A percentile compares a stretch with the other conserved stretches of the same genome.
These are phyloP conservation scores for Salinomyces thailandicus DNA, from an alignment of 2,329 filamentous ascomycete species.

Conservation along the genomic window DNA sequence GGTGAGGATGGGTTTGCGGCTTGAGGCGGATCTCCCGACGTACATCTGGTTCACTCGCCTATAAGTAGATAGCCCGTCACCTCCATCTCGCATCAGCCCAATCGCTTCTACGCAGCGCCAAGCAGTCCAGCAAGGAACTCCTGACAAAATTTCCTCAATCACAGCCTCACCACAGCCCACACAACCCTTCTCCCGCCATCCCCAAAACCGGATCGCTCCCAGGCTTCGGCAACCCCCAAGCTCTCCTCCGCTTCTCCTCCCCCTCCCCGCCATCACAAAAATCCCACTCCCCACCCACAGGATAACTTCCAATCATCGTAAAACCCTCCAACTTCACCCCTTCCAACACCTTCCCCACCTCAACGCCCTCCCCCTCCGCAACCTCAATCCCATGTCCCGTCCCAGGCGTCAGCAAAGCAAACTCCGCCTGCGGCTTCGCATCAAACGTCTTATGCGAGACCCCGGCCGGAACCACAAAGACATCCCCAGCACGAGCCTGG, in stretches of 20 bases:
- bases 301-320: conserved; percentile 51
- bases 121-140: no score
- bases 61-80: no score
- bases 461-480: conserved; percentile 49
- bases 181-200: conserved; percentile 25
- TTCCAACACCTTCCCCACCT: conserved; percentile 28
- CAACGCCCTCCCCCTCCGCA: conserved; percentile 17
- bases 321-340: conserved; percentile 35
- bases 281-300: conserved; percentile 40
- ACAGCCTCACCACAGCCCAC: conserved; percentile 30
- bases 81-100: no score
- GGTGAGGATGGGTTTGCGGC: neutral
- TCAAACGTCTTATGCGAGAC: conserved; percentile 46
- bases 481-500: conserved; percentile 42
- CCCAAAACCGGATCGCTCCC: conserved; percentile 41
- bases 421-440: conserved; percentile 28
- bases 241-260: conserved; percentile 30
- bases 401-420: conserved; percentile 38
- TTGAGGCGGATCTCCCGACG: neutral
- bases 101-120: no score
- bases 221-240: conserved; percentile 39
- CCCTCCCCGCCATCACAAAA: conserved; percentile 39
- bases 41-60: neutral
- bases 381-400: conserved; percentile 27
- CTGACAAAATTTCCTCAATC: no score